A percentile compares a stretch with the other conserved stretches of the same genome.
phyloP scores from a whole-genome alignment of 805 yeast genomes.

The Yamadazyma phyllophila region DNA sequence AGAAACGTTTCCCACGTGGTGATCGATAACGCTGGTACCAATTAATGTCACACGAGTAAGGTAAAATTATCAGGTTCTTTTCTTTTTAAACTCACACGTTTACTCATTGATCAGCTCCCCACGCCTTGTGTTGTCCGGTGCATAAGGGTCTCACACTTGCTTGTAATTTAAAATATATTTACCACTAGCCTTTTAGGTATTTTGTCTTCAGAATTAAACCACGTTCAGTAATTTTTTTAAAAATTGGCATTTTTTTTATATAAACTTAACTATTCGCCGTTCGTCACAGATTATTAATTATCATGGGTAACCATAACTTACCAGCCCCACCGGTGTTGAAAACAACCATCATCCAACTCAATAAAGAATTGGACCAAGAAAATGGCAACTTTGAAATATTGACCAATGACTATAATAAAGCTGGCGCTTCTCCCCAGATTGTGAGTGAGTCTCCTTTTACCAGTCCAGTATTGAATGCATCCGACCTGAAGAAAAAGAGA shows the following conservation, averaged over 20 bases:
- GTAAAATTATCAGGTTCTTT: not conserved
- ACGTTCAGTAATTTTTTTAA: constrained; percentile 1
- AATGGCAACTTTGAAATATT: constrained; percentile 42
- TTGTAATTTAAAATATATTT: not conserved
- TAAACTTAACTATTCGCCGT: not conserved
- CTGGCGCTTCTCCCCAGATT: not conserved
- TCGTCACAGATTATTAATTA: not conserved
- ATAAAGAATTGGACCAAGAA: constrained; percentile 41
- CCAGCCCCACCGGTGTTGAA: constrained; percentile 44
- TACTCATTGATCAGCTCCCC: not conserved
- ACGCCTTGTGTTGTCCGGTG: constrained; percentile 1
- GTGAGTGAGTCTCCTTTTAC: constrained; percentile 6
- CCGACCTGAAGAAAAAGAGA: constrained; percentile 30
- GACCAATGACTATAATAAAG: constrained; percentile 32
- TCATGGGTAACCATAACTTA: constrained; percentile 13
- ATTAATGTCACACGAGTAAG: constrained; percentile 8
- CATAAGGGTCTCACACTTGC: not conserved
- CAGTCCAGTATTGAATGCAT: constrained; percentile 7
- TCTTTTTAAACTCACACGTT: constrained; percentile 4
- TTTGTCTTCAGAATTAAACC: constrained; percentile 6
- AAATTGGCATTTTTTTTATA: not conserved
- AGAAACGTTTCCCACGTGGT: constrained; percentile 9
- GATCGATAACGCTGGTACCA: not conserved
- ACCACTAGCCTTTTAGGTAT: constrained; percentile 5
- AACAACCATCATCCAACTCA: constrained; percentile 44